Evolutionary conservation across 345 rosid genomes (phyloP).

Genomic region (Excoecaria cochinchinensis): DNA sequence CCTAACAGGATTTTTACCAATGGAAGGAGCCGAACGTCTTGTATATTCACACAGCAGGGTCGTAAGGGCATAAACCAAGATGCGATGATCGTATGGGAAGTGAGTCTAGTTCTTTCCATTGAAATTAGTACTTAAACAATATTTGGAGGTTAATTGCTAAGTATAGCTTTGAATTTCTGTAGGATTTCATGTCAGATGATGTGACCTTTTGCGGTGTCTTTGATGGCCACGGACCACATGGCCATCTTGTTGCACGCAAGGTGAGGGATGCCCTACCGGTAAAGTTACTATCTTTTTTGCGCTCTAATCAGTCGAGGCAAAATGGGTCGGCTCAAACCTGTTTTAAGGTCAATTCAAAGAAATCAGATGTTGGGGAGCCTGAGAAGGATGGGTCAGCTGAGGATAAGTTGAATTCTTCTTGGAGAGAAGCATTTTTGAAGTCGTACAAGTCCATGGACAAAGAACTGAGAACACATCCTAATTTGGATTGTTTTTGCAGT

Average conservation of each 20-base stretch:
- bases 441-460: constrained; percentile 96
- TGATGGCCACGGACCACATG: constrained; percentile 99
- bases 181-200: constrained; percentile 94
- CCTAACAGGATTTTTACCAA: constrained; percentile 74
- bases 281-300: constrained; percentile 63
- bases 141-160: constrained; percentile 20
- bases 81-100: constrained; percentile 99
- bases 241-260: constrained; percentile 96
- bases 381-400: constrained; percentile 50
- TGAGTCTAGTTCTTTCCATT: constrained; percentile 41
- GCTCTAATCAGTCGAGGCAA: constrained; percentile 53
- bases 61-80: constrained; percentile 98
- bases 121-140: constrained; percentile 13
- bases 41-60: constrained; percentile 97
- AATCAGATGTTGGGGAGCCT: constrained; percentile 44
- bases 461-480: constrained; percentile 90
- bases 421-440: constrained; percentile 91
- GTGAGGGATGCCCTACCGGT: constrained; percentile 90
- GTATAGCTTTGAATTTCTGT: constrained; percentile 22
- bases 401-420: constrained; percentile 51
- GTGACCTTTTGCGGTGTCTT: constrained; percentile 90
- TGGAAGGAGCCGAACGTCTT: constrained; percentile 83
- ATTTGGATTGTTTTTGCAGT: constrained; percentile 96
- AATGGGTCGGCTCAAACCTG: constrained; percentile 43
- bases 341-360: constrained; percentile 52